Evolutionary conservation across 2,329 filamentous ascomycete species (phyloP).

Genomic region (Aspergillus neotritici): DNA sequence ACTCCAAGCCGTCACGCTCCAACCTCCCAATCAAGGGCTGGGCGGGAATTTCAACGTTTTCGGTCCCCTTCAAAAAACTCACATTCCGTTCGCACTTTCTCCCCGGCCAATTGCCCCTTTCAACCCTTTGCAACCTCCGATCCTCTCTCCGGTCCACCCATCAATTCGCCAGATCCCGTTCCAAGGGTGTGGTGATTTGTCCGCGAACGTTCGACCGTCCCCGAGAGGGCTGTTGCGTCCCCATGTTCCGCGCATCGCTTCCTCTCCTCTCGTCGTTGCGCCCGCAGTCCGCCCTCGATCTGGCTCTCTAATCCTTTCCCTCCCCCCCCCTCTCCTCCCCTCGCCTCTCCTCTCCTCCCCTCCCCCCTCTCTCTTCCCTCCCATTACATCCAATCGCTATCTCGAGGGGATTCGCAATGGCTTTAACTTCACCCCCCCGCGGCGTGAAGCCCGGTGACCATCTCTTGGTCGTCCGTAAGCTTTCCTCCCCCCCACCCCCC

Average conservation of each 20-base stretch:
- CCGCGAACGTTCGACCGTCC: conserved; percentile 1
- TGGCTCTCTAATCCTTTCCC: conserved; percentile 9
- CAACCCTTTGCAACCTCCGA: too few relatives aligned
- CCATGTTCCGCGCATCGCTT: conserved; percentile 26
- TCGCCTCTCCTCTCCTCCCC: conserved; percentile 6
- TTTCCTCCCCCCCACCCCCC: neutral
- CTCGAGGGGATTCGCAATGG: conserved; percentile 20
- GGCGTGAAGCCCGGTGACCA: conserved; percentile 38
- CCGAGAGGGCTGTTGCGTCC: conserved; percentile 22
- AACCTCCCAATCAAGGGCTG: too few relatives aligned
- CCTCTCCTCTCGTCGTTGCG: conserved; percentile 12
- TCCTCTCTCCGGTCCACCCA: neutral
- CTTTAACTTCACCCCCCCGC: conserved; percentile 30
- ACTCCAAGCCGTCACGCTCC: too few relatives aligned
- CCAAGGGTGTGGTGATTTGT: conserved; percentile 1
- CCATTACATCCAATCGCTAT: too few relatives aligned
- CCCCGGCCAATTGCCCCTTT: too few relatives aligned
- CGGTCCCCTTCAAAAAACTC: too few relatives aligned
- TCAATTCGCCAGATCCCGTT: neutral
- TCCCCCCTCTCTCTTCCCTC: conserved; percentile 3
- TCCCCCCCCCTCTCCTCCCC: conserved; percentile 7
- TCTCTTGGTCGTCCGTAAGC: conserved; percentile 43
- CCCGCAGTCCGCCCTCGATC: conserved; percentile 7
- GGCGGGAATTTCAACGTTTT: too few relatives aligned
- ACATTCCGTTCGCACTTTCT: too few relatives aligned